A percentile compares a stretch with the other conserved stretches of the same genome.
Evolutionary conservation across 306 rosid species (phyloP).

Genomic region (Prinsepia uniflora): DNA sequence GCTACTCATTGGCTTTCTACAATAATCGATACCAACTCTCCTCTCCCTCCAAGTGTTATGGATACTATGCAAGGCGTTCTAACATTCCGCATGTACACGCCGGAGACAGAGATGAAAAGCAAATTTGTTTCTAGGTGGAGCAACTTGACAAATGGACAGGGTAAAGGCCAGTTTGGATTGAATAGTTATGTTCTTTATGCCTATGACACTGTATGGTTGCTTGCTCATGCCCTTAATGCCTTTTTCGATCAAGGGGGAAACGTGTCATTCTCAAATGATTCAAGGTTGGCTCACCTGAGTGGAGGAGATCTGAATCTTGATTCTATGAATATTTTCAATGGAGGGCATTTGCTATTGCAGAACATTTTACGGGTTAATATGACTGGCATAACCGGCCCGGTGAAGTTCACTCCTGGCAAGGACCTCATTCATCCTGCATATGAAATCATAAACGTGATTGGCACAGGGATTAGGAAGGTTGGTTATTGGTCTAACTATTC

Average conservation of each 20-base stretch:
- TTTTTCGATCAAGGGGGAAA: conserved; percentile 71
- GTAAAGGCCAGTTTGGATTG: conserved; percentile 43
- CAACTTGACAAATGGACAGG: conserved; percentile 48
- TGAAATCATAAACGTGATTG: conserved; percentile 77
- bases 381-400: conserved; percentile 67
- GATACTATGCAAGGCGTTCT: conserved; percentile 70
- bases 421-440: conserved; percentile 64
- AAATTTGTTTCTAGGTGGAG: conserved; percentile 73
- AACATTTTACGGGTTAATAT: conserved; percentile 57
- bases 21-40: conserved; percentile 44
- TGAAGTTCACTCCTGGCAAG: conserved; percentile 51
- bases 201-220: conserved; percentile 80
- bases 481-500: conserved; percentile 96
- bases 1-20: conserved; percentile 70
- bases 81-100: conserved; percentile 61
- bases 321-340: conserved; percentile 64
- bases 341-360: conserved; percentile 47
- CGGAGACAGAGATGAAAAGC: conserved; percentile 61
- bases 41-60: conserved; percentile 39
- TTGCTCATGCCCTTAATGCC: conserved; percentile 72
- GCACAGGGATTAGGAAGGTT: conserved; percentile 56
- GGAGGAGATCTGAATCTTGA: conserved; percentile 53
- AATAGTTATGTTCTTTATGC: conserved; percentile 56
- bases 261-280: conserved; percentile 61
- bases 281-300: conserved; percentile 34